Base-by-base conservation (phyloP, 192 early-diverging fungal species). In the Dissophora globulifera region DNA sequence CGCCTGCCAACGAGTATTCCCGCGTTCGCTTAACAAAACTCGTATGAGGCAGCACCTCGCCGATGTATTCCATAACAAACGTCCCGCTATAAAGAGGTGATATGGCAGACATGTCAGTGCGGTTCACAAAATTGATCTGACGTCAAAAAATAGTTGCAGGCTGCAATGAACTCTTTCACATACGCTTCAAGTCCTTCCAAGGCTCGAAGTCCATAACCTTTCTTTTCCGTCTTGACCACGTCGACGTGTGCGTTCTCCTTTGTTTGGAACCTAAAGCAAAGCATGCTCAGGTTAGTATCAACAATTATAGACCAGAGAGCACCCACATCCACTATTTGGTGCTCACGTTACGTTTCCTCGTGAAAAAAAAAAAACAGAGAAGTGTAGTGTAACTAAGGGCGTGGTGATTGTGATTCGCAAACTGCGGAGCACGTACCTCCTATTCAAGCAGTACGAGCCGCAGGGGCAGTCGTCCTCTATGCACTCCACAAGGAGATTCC, bases 31-130 rank as follows among this genome's bases (percentile, higher is more conserved):
- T 93, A 48, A 90, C 72, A 68, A 98, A 98, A 65, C 91, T 89
- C 17, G 79, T 49, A n/a, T 87, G 82, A 6, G 95, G 81, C 29
- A 99, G 89, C 0, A 99, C 91, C 75, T 99, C 98, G 29, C 98
- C 98, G 62, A 94, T 89, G 79, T 99, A 99, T 76, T 99, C 98
- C 82, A 98, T 95, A 43, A 99, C 91, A 82, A 99, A 98, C 15
- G 84, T 70, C 47, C 90, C 91, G n/a, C 93, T 93, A 62, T 78
- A 23, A n/a, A 63, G 42, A 11, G 16, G 52, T 46, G 32, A 13
- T 13, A 79, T 56, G 32, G n/a, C n/a, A 82, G 41, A 38, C 30
- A 0, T 5, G 22, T 33, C 19, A 58, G 23, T n/a, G 12, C 8
- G 26, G 13, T 5, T 22, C 38, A 10, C n/a, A n/a, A n/a, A n/a